Evolutionary conservation across 148 eudicot genomes (phyloP).

Genomic region (Cornus kousa): DNA sequence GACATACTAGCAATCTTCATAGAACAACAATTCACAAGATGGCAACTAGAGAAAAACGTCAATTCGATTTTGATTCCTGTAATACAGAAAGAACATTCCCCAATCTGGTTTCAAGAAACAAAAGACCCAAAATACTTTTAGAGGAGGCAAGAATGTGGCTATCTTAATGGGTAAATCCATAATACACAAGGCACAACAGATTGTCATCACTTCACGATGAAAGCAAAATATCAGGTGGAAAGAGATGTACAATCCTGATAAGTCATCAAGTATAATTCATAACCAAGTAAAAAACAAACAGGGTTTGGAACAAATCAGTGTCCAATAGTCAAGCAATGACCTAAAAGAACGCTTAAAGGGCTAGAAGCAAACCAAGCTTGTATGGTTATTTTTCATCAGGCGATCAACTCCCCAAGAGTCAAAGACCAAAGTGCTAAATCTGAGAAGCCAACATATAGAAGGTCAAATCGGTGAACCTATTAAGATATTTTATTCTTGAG

Average conservation of each 20-base stretch:
- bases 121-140: too few relatives aligned
- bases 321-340: neutral
- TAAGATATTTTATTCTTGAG: neutral
- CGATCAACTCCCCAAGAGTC: neutral
- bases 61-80: neutral
- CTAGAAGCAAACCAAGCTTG: neutral
- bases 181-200: too few relatives aligned
- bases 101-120: neutral
- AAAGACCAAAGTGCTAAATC: neutral
- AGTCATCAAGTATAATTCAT: too few relatives aligned
- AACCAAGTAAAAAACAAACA: too few relatives aligned
- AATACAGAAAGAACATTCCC: neutral
- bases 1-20: neutral
- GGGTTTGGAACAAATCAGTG: neutral
- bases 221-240: too few relatives aligned
- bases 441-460: neutral
- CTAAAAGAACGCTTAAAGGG: neutral
- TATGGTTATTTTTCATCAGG: neutral
- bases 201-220: too few relatives aligned
- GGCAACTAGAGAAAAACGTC: neutral
- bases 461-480: neutral
- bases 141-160: neutral
- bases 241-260: too few relatives aligned
- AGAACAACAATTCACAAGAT: neutral
- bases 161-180: neutral